Evolutionary conservation across 176 grass and related monocot species (phyloP).

Genomic region (Carex littledalei): DNA sequence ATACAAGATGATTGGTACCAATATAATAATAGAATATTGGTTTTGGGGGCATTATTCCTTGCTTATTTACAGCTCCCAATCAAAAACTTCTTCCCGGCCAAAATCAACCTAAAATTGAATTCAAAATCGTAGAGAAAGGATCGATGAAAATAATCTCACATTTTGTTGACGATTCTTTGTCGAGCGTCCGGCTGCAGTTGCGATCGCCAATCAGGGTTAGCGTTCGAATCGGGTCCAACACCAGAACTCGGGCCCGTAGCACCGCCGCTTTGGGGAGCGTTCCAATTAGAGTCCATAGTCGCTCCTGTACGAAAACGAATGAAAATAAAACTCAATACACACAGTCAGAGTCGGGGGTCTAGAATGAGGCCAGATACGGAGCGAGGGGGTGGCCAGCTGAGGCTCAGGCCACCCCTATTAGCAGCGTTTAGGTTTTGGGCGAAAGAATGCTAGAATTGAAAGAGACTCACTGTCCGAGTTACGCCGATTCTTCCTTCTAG

Average conservation of each 20-base stretch:
- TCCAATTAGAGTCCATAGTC: slow-evolving; percentile 47
- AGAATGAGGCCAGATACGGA: too few species aligned
- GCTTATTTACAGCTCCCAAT: neutral
- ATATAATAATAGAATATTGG: too few species aligned
- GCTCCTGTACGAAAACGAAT: neutral
- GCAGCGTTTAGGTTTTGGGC: neutral
- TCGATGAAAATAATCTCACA: slow-evolving; percentile 25
- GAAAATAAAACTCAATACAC: too few species aligned
- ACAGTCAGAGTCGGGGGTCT: too few species aligned
- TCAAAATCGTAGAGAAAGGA: neutral
- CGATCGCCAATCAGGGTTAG: slow-evolving; percentile 42
- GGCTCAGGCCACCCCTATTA: too few species aligned
- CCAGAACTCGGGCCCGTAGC: slow-evolving; percentile 1
- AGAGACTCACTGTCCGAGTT: too few species aligned
- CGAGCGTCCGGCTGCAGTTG: slow-evolving; percentile 76
- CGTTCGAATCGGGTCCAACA: slow-evolving; percentile 32
- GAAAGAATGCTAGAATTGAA: neutral
- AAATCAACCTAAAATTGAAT: neutral
- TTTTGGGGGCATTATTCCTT: too few species aligned
- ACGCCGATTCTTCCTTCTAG: too few species aligned
- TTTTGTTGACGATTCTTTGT: slow-evolving; percentile 74
- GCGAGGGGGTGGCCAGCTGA: too few species aligned
- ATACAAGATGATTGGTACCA: too few species aligned
- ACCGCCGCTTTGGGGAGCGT: slow-evolving; percentile 17
- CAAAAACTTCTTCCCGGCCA: neutral